phyloP scores from a whole-genome alignment of 1,284 basidiomycete genomes.

The Rhodotorula sp. region DNA sequence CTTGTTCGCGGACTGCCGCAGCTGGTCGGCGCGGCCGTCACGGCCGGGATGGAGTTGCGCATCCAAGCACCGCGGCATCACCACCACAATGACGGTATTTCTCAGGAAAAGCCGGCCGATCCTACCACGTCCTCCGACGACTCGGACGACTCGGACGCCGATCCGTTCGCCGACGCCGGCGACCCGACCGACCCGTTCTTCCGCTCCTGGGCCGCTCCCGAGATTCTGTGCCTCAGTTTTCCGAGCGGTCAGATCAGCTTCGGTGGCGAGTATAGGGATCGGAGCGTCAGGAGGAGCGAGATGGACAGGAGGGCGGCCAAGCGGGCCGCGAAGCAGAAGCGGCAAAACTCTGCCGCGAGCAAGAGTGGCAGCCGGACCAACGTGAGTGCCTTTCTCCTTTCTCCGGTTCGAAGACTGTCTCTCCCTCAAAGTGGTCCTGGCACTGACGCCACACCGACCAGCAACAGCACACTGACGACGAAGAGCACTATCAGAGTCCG shows the following conservation, averaged over 20 bases:
- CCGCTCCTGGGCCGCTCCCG: slow-evolving; percentile 29
- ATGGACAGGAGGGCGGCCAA: slow-evolving; percentile 22
- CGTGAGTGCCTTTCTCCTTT: too few relatives aligned
- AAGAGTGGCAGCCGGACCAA: background rate
- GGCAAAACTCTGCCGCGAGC: background rate
- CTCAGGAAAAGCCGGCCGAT: too few relatives aligned
- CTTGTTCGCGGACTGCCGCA: slow-evolving; percentile 22
- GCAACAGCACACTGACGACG: background rate
- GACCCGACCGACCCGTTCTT: slow-evolving; percentile 34
- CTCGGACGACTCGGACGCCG: background rate
- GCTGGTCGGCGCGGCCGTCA: slow-evolving; percentile 10
- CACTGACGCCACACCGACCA: too few relatives aligned
- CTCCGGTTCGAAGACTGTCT: too few relatives aligned
- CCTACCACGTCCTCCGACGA: background rate
- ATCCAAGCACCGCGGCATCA: slow-evolving; percentile 18
- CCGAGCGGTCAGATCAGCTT: slow-evolving; percentile 25
- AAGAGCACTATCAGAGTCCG: background rate
- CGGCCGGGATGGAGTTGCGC: slow-evolving; percentile 30
- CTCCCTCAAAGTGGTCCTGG: too few relatives aligned
- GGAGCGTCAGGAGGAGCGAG: slow-evolving; percentile 28
- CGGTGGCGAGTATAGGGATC: slow-evolving; percentile 24
- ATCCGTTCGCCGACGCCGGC: slow-evolving; percentile 1
- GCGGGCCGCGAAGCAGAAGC: slow-evolving; percentile 3
- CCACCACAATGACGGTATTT: background rate
- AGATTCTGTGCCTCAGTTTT: slow-evolving; percentile 32